A percentile compares a stretch with the other conserved stretches of the same genome.
Conservation (phyloP, 805 yeast genomes). For the Maudiozyma serrabonitensis region DNA sequence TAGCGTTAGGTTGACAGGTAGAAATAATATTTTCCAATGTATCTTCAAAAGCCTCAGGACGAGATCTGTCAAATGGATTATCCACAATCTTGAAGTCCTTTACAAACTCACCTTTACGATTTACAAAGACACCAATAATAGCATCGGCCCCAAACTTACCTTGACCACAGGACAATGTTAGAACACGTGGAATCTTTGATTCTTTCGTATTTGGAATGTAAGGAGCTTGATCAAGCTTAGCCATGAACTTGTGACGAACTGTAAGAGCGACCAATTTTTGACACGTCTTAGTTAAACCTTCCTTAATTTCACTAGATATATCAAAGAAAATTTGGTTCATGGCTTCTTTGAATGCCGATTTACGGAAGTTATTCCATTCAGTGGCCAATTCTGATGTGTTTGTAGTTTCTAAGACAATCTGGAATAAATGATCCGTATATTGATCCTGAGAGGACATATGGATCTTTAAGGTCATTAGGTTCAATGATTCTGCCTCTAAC, state of each 20-base stretch:
- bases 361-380: constrained; percentile 76
- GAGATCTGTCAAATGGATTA: constrained; percentile 41
- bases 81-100: constrained; percentile 73
- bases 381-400: constrained; percentile 66
- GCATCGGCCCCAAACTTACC: constrained; percentile 79
- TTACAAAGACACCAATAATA: constrained; percentile 68
- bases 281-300: constrained; percentile 67
- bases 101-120: constrained; percentile 69
- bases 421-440: constrained; percentile 38
- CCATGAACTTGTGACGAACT: constrained; percentile 59
- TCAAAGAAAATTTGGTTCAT: constrained; percentile 57
- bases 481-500: constrained; percentile 82
- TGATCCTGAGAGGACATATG: constrained; percentile 33
- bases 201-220: constrained; percentile 70
- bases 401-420: constrained; percentile 57
- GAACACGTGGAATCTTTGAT: constrained; percentile 78
- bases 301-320: constrained; percentile 70
- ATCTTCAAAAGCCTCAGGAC: constrained; percentile 55
- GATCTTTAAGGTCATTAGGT: constrained; percentile 59
- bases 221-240: constrained; percentile 87
- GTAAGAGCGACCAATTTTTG: constrained; percentile 58
- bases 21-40: constrained; percentile 52
- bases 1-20: constrained; percentile 73
- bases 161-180: constrained; percentile 77
- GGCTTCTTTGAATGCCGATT: constrained; percentile 54